These are phyloP conservation scores for Hymenoscyphus fraxineus DNA, from an alignment of 2,329 filamentous ascomycete species.

Conservation along the genomic window DNA sequence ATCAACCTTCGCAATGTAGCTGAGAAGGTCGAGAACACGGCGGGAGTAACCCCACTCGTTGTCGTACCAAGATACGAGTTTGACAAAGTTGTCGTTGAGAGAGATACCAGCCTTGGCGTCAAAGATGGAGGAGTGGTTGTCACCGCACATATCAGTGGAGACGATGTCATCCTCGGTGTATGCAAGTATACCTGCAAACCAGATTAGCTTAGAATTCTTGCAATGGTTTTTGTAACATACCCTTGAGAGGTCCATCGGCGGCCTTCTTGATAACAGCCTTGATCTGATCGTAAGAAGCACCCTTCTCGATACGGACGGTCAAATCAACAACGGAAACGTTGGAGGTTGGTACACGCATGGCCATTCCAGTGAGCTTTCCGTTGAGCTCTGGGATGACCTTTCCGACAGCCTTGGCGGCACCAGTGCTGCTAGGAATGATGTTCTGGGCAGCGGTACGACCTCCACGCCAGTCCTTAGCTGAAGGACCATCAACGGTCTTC, in stretches of 20 bases:
- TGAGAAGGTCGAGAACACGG: slow-evolving; percentile 79
- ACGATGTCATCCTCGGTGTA: slow-evolving; percentile 98
- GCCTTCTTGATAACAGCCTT: slow-evolving; percentile 88
- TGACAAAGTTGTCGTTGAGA: slow-evolving; percentile 97
- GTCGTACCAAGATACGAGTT: slow-evolving; percentile 94
- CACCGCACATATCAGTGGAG: slow-evolving; percentile 89
- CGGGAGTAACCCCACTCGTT: slow-evolving; percentile 99
- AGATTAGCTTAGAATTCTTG: slow-evolving; percentile 16
- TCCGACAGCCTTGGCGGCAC: slow-evolving; percentile 99
- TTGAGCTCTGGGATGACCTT: slow-evolving; percentile 98
- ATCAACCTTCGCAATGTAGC: slow-evolving; percentile 77
- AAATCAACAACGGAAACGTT: slow-evolving; percentile 99
- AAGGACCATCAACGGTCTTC: slow-evolving; percentile 98
- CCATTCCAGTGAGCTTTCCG: slow-evolving; percentile 99
- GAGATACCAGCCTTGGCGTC: slow-evolving; percentile 99
- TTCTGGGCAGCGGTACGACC: slow-evolving; percentile 98
- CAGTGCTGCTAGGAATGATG: slow-evolving; percentile 99
- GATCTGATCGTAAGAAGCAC: slow-evolving; percentile 84
- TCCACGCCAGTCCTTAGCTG: slow-evolving; percentile 98
- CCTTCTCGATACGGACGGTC: slow-evolving; percentile 91
- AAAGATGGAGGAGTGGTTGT: slow-evolving; percentile 94
- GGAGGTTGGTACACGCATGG: slow-evolving; percentile 96
- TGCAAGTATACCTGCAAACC: slow-evolving; percentile 66
- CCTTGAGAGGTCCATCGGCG: slow-evolving; percentile 79
- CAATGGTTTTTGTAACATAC: slow-evolving; percentile 45